These are phyloP conservation scores for Pseudogymnoascus sp. DNA, from an alignment of 2,329 filamentous ascomycete species.

Conservation along the genomic window DNA sequence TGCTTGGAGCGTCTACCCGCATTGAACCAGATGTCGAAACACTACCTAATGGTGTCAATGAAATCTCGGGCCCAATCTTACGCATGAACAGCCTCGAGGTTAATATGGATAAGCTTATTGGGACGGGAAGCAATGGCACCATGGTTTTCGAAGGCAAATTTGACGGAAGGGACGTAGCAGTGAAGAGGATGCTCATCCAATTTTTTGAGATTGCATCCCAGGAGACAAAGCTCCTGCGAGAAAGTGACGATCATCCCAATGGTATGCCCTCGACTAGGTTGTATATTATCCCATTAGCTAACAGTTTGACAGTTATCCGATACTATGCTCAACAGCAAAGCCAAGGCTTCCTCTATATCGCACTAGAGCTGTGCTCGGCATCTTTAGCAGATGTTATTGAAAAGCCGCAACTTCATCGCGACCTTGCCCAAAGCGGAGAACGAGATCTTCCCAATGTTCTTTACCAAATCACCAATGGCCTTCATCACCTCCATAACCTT, in stretches of 20 bases:
- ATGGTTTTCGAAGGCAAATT: conserved; percentile 92
- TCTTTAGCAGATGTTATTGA: conserved; percentile 88
- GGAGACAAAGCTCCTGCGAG: conserved; percentile 80
- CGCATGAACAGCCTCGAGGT: conserved; percentile 58
- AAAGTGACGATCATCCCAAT: conserved; percentile 93
- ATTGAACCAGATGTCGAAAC: conserved; percentile 56
- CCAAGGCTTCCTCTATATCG: conserved; percentile 89
- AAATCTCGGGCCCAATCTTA: conserved; percentile 51
- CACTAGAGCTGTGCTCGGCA: conserved; percentile 85
- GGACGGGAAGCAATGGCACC: conserved; percentile 90
- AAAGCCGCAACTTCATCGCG: conserved; percentile 56
- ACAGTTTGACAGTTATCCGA: conserved; percentile 60
- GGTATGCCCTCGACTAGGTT: conserved; percentile 34
- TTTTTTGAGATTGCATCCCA: conserved; percentile 94
- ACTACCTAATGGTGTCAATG: conserved; percentile 47
- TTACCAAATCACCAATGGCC: conserved; percentile 81
- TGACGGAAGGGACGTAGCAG: conserved; percentile 84
- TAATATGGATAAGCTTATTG: conserved; percentile 53
- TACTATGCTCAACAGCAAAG: conserved; percentile 91
- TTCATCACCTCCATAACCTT: conserved; percentile 80
- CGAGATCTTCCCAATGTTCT: conserved; percentile 71
- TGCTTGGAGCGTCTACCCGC: conserved; percentile 41
- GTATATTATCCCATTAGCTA: conserved; percentile 18
- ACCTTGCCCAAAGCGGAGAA: conserved; percentile 64
- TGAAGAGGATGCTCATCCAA: conserved; percentile 93